Evolutionary conservation across 345 rosid species (phyloP).

Genomic region (Psidium guajava): DNA sequence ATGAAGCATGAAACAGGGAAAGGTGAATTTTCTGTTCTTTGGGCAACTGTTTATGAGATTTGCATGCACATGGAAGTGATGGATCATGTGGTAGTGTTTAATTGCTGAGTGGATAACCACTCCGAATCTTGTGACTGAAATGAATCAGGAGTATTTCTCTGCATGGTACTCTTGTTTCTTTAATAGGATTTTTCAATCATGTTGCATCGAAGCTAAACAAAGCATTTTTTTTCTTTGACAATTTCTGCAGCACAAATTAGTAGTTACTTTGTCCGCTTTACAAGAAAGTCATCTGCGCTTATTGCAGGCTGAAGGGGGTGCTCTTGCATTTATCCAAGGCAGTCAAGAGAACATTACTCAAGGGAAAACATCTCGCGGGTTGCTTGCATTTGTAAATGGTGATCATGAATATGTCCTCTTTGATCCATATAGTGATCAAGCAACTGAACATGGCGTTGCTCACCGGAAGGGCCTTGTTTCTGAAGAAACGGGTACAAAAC

Average conservation of each 20-base stretch:
- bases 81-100: not conserved
- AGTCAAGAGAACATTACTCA: conserved; percentile 21
- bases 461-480: conserved; percentile 15
- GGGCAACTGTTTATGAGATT: not conserved
- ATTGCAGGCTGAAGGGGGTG: conserved; percentile 71
- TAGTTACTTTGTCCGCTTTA: not conserved
- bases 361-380: conserved; percentile 24
- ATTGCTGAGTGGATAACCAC: not conserved
- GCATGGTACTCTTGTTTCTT: not conserved
- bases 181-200: not conserved
- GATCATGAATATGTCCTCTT: conserved; percentile 80
- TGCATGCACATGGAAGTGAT: not conserved
- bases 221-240: not conserved
- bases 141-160: not conserved
- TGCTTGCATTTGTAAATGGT: conserved; percentile 63
- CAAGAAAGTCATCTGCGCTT: not conserved
- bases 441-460: conserved; percentile 29
- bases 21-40: not conserved
- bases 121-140: not conserved
- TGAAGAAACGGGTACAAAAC: conserved; percentile 36
- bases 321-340: conserved; percentile 42
- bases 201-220: not conserved
- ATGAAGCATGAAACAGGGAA: not conserved
- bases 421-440: conserved; percentile 51
- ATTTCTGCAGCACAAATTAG: not conserved